Base-by-base conservation (phyloP, 139 green algal genomes). In the Chlorella sorokiniana region DNA sequence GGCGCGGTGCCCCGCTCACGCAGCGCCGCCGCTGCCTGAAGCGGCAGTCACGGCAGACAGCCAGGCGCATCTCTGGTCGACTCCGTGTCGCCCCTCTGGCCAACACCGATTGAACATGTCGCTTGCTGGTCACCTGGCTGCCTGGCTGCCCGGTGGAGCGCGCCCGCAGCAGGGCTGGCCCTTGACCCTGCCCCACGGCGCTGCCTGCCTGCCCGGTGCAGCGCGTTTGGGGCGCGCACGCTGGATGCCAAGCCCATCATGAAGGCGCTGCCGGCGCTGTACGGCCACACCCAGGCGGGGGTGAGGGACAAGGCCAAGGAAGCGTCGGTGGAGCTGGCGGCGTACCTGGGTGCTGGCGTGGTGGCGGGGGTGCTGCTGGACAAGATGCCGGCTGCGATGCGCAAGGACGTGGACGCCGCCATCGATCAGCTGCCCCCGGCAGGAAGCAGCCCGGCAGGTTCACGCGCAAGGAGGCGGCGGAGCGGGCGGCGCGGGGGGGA, bases 341-440 rank as follows among this genome's bases (percentile, higher is more conserved):
- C 90, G 18, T 98, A 93, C 89, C 81, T 97, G 71, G 95, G 96
- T 27, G 38, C 69, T 40, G 59, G 59, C 16, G 75, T 70, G 7
- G 90, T 99, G 38, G 81, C 91, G n/a, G 80, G 82, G 8, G 77
- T 91, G 25, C 82, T 99, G 65, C 90, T 96, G 56, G 91, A 96
- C 14, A 94, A 96, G 75, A 95, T 99, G 90, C 84, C 91, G 2
- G 96, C 97, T 41, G 91, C 89, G 1, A 97, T 97, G 92, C 93
- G 93, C 25, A 94, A 94, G 31, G 95, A 98, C n/a, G 88, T 98
- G 51, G 90, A 91, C n/a, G 75, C 73, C 10, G 67, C 70, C 56
- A 45, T 88, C 5, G 69, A 45, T 42, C 42, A 75, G 59, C 65
- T 86, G 37, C 76, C 48, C 18, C 61, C 0, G 54, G 70, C 45